Conservation (phyloP, 345 rosid genomes). For the Dipteronia dyeriana region DNA sequence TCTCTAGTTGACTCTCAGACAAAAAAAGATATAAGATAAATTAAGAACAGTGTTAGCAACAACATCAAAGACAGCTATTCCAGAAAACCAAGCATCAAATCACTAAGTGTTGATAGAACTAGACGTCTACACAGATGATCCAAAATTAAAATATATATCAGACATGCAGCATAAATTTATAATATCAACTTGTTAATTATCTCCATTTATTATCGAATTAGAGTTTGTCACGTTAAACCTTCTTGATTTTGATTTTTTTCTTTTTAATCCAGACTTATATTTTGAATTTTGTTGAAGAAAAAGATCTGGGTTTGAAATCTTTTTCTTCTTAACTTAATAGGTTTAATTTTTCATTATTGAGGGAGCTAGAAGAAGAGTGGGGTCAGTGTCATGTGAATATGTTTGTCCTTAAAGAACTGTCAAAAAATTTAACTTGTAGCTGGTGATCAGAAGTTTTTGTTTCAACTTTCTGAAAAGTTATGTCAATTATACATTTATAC, state of each 20-base stretch:
- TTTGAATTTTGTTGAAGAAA: no score
- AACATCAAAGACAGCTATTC: conserved; percentile 5
- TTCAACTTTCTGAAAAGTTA: neutral
- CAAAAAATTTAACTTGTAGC: neutral
- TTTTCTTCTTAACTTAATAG: neutral
- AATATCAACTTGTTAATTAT: neutral
- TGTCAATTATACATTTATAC: no score
- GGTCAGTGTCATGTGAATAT: conserved; percentile 12
- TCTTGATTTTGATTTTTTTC: neutral
- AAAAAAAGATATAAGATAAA: neutral
- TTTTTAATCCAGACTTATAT: neutral
- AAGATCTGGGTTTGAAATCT: neutral
- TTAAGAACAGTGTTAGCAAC: neutral
- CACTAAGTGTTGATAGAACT: neutral
- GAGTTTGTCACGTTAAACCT: neutral
- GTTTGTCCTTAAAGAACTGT: neutral
- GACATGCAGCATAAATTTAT: neutral
- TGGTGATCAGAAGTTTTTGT: neutral
- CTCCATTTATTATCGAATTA: neutral
- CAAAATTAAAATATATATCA: conserved; percentile 1
- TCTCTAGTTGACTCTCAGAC: neutral
- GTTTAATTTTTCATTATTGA: neutral
- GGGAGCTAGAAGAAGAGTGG: neutral
- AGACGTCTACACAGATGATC: neutral
- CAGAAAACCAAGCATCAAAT: no score